These are phyloP conservation scores for Bimuria novae-zelandiae DNA, from an alignment of 2,329 filamentous ascomycete species.

Conservation along the genomic window DNA sequence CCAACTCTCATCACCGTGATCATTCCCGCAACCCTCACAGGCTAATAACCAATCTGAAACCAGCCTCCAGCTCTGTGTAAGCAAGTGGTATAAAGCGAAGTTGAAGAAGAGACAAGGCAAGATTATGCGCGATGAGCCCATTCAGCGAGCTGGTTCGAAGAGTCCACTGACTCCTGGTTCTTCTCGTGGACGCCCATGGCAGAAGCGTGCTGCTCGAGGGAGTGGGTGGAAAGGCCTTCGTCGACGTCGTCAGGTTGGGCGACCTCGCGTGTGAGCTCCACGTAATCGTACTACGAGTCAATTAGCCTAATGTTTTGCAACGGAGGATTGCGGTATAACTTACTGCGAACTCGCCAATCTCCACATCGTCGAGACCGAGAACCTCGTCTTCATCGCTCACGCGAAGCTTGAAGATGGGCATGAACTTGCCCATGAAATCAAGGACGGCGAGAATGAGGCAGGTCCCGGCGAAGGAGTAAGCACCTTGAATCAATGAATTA, in stretches of 20 bases:
- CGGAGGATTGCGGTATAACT: slow-evolving; percentile 40
- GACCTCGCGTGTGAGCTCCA: slow-evolving; percentile 78
- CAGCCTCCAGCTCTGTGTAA: slow-evolving; percentile 17
- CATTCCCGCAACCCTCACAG: too few species aligned
- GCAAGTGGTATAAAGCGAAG: slow-evolving; percentile 24
- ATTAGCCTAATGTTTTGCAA: slow-evolving; percentile 12
- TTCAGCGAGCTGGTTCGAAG: slow-evolving; percentile 40
- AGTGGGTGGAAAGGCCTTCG: slow-evolving; percentile 42
- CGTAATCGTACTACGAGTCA: slow-evolving; percentile 73
- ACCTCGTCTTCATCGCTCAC: slow-evolving; percentile 78
- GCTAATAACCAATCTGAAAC: too few species aligned
- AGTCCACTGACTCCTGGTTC: slow-evolving; percentile 44
- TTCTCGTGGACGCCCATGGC: slow-evolving; percentile 44
- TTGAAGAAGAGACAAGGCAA: slow-evolving; percentile 7
- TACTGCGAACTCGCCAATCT: slow-evolving; percentile 90
- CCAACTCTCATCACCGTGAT: too few species aligned
- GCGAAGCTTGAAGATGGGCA: slow-evolving; percentile 76
- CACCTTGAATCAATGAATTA: too few species aligned
- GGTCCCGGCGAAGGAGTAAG: slow-evolving; percentile 78
- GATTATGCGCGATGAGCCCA: slow-evolving; percentile 40
- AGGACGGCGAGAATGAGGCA: slow-evolving; percentile 68
- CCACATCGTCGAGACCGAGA: slow-evolving; percentile 83
- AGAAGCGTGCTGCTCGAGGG: slow-evolving; percentile 33
- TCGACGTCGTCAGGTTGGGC: slow-evolving; percentile 47
- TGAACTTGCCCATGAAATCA: slow-evolving; percentile 73